Conservation (phyloP, 2,329 filamentous ascomycete genomes). For the Zasmidium citrigriseum region DNA sequence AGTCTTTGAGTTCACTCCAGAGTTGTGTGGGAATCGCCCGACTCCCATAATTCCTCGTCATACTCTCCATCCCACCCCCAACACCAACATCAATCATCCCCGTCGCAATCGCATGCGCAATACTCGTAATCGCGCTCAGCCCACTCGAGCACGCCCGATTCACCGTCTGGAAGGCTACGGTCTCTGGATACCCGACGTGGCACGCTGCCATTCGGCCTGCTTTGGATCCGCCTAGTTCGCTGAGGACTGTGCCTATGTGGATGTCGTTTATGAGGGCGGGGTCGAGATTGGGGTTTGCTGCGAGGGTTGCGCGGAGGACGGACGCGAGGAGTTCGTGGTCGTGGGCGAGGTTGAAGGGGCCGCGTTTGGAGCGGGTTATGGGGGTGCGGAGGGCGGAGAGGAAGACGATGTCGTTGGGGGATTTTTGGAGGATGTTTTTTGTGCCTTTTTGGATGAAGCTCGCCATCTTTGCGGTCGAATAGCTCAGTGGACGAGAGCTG, state of each 20-base stretch:
- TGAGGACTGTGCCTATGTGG: slow-evolving; percentile 83
- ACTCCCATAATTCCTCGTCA: slow-evolving; percentile 87
- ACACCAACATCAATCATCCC: slow-evolving; percentile 74
- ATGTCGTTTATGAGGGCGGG: slow-evolving; percentile 74
- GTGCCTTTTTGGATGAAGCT: slow-evolving; percentile 58
- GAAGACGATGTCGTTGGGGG: slow-evolving; percentile 80
- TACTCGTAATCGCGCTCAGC: slow-evolving; percentile 72
- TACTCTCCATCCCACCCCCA: slow-evolving; percentile 91
- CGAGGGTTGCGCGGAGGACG: slow-evolving; percentile 67
- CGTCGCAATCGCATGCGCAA: slow-evolving; percentile 74
- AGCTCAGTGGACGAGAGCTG: background rate
- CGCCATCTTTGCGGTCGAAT: slow-evolving; percentile 37
- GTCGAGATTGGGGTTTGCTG: slow-evolving; percentile 71
- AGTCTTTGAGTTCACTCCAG: slow-evolving; percentile 72
- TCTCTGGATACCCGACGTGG: slow-evolving; percentile 74
- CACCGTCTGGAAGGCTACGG: slow-evolving; percentile 78
- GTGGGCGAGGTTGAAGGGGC: slow-evolving; percentile 81
- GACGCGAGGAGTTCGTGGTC: slow-evolving; percentile 82
- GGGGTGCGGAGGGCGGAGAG: slow-evolving; percentile 89
- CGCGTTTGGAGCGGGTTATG: slow-evolving; percentile 79
- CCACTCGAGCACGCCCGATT: slow-evolving; percentile 84
- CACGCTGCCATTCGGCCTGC: slow-evolving; percentile 88
- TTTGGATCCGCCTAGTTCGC: slow-evolving; percentile 87
- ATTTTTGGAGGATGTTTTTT: slow-evolving; percentile 74
- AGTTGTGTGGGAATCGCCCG: slow-evolving; percentile 80